Base-by-base conservation (phyloP, 2,329 filamentous ascomycete species). In the Herpotrichia juniperi region DNA sequence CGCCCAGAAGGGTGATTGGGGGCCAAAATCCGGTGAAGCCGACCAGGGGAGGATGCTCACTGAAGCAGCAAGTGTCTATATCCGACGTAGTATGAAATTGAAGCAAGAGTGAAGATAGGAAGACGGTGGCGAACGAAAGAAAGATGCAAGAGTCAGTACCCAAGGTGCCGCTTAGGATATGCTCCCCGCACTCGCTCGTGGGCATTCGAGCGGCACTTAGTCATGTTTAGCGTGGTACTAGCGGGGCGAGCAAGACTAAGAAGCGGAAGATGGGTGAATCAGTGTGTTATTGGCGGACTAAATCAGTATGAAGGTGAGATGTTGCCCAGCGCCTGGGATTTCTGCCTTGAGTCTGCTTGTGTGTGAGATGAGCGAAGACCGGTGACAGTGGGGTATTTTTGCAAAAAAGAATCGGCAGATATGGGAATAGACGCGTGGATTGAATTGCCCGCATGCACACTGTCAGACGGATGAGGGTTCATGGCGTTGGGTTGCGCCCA, bases 301-400 rank as follows among this genome's bases (percentile, higher is more conserved):
- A 50, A 48, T 53, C 48, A 53, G 58, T 34, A 54, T 54, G 51
- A 35, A 53, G 50, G 46, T 54, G 42, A 52, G 28, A 53, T 47
- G 53, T 52, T 50, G 19, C 51, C 57, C 53, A 59, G 48, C 58
- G 63, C 52, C 56, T 57, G 48, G 39, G 40, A 58, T 50, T 66
- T 69, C 64, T 69, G 68, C 67, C 68, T 72, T 59, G 64, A 59
- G 48, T 40, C 31, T 26, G n/a, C 68, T 72, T 59, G 64, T 59
- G 48, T 40, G 32, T 26, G n/a, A 48, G 32, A 49, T 43, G n/a
- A 52, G 56, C 26, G 45, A 31, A 67, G 60, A 71, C 70, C 69
- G 70, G 69, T 69, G 50, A 61, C 58, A 40, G 67, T 67, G 69
- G 69, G 62, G 44, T 26, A 31, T 56, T 32, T 42, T 39, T 28